Evolutionary conservation across 768 basidiomycete genomes (phyloP), one percentile per base, ranked within the genome.

Genomic region (Rhizopogon vulgaris): DNA sequence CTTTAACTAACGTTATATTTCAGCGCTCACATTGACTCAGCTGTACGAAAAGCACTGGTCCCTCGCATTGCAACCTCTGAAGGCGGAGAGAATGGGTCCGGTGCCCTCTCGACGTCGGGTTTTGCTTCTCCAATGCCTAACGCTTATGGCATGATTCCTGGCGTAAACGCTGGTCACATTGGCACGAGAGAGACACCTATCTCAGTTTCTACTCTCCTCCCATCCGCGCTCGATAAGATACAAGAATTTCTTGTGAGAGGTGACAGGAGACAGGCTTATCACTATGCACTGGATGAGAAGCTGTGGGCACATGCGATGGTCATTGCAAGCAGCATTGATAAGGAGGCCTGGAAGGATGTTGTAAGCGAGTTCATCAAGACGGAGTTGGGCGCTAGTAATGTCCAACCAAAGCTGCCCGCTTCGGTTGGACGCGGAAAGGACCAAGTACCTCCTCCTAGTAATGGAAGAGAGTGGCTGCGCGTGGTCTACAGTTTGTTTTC

Each of bases 301-400:
- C 68, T 98, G 38, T 99, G 95, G 94, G 84, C 91, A 1, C 96
- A 99, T 67, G 95, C 96, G 2, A 83, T 98, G 80, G 69, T 98
- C 51, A 93, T 99, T 56, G 84, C 95, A 9, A 94, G 90, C 61
- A 87, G 89, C 51, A 79, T 96, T 48, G 95, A 95, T 66, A 90
- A 89, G 59, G 94, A 96, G 27, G 77, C 90, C 2, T 98, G 93
- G 93, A 90, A 89, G 61, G 91, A 93, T 55, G 88, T 87, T 11
- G 88, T 91, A 0, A 80, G 78, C 40, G 90, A 94, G 54, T 99
- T 98, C 61, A 66, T 94, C 34, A 80, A 79, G 32, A 74, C 79
- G 14, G 95, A 96, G 63, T 72, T 98, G 3, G 78, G 79, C 1
- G 61, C 64, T 6, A 73, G 70, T 41, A 69, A 71, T 17, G 64